Base-by-base conservation (phyloP, 164 flowering plant species). In the Berberis vulgaris region DNA sequence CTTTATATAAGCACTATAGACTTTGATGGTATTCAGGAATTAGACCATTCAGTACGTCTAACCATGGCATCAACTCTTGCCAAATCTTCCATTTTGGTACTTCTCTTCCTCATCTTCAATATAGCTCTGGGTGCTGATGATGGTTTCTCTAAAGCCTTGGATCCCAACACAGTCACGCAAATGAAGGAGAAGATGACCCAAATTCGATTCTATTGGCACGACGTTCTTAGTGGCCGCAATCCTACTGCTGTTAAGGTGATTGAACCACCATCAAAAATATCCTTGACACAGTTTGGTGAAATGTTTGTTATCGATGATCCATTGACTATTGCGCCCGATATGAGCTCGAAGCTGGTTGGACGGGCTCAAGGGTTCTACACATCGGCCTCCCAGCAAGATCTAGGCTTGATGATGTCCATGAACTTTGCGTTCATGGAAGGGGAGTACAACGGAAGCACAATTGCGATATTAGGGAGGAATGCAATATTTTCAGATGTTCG, bases 141-240 rank as follows among this genome's bases (percentile, higher is more conserved):
- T 26, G 26, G 26, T 26, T 26, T 26, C 26, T 26, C 26, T 26
- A 26, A 26, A 26, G 26, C 26, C 26, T 26, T 26, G 26, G 26
- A 26, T 26, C 26, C 26, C 26, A 26, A 26, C 26, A 26, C 26
- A 26, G 26, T 26, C 26, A 26, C 26, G 26, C 26, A 26, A 26
- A 26, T 26, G 43, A 7, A 55, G 5, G 61, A 65, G 26, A 77
- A 77, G 54, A 59, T 74, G 7, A 71, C 55, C 57, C 74, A 77
- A 41, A 49, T 73, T 13, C 70, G 60, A 13, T 63, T 67, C 46
- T 77, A 73, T 65, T 77, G 73, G 73, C 81, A 77, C 54, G 81
- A 77, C 68, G 54, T 64, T 8, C 68, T 74, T n/a, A 47, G 59
- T 45, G 76, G 81, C 6, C 12, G 43, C 5, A 61, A 65, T 46